phyloP scores from a whole-genome alignment of 345 rosid genomes.

The Euphorbia peplus region DNA sequence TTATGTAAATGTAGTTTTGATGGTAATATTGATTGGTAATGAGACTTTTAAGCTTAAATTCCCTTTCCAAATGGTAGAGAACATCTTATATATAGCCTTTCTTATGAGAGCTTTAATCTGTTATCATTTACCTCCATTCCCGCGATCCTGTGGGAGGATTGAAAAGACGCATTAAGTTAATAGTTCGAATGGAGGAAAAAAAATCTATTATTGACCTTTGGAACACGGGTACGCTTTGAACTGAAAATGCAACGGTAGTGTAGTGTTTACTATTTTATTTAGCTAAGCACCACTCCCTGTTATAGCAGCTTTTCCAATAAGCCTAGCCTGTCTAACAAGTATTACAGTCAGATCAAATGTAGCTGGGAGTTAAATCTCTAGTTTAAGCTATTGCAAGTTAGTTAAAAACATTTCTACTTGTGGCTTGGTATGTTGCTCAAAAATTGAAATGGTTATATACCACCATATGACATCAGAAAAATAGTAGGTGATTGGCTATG shows the following conservation, averaged over 20 bases:
- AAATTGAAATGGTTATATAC: background rate
- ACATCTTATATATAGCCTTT: background rate
- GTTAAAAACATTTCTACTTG: background rate
- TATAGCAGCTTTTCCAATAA: background rate
- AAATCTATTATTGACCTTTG: background rate
- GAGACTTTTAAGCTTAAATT: background rate
- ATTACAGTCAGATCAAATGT: background rate
- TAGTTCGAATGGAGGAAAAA: background rate
- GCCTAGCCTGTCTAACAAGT: background rate
- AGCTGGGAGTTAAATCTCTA: background rate
- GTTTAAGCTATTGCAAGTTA: background rate
- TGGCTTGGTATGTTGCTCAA: background rate
- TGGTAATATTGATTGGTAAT: background rate
- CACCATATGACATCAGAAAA: background rate
- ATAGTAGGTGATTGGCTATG: background rate
- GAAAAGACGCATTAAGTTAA: background rate
- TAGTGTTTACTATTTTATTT: background rate
- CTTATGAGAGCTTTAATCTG: background rate
- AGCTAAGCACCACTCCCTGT: background rate
- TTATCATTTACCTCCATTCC: background rate
- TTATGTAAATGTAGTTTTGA: background rate
- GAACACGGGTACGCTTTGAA: background rate
- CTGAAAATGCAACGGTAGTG: no score
- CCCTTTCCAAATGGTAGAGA: background rate
- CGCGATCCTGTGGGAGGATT: background rate